Evolutionary conservation across 2,329 filamentous ascomycete genomes (phyloP).

Genomic region (Clarireedia hainanense): DNA sequence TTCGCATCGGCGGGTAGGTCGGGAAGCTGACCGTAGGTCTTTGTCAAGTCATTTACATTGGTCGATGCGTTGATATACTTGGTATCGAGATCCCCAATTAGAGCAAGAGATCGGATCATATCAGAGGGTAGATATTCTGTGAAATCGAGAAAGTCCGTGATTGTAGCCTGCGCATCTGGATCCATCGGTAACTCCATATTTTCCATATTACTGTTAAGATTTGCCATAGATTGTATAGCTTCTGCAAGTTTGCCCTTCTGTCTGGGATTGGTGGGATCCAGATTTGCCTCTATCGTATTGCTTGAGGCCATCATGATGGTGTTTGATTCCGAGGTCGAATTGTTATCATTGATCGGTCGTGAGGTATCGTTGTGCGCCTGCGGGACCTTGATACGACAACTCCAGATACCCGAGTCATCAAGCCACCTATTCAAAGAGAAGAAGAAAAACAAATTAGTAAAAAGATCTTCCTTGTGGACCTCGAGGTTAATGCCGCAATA

Average conservation of each 20-base stretch:
- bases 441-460: slow-evolving; percentile 7
- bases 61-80: slow-evolving; percentile 48
- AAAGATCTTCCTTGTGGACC: neutral
- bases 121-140: slow-evolving; percentile 61
- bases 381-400: slow-evolving; percentile 28
- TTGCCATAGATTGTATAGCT: slow-evolving; percentile 27
- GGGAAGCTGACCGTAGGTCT: slow-evolving; percentile 48
- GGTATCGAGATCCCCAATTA: slow-evolving; percentile 57
- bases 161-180: slow-evolving; percentile 61
- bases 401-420: slow-evolving; percentile 26
- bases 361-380: slow-evolving; percentile 10
- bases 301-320: slow-evolving; percentile 16
- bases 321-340: neutral
- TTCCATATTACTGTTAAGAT: slow-evolving; percentile 25
- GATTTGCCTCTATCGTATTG: slow-evolving; percentile 18
- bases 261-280: slow-evolving; percentile 24
- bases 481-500: too few relatives aligned
- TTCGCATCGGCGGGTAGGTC: slow-evolving; percentile 39
- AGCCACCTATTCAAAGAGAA: slow-evolving; percentile 22
- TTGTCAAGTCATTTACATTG: slow-evolving; percentile 48
- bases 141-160: slow-evolving; percentile 59
- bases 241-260: slow-evolving; percentile 27
- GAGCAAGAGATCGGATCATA: slow-evolving; percentile 55
- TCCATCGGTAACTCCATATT: slow-evolving; percentile 37
- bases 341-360: slow-evolving; percentile 6